A percentile compares a stretch with the other conserved stretches of the same genome.
Conservation (phyloP, 192 early-diverging fungal species). For the Rhizophagus prolifer region DNA sequence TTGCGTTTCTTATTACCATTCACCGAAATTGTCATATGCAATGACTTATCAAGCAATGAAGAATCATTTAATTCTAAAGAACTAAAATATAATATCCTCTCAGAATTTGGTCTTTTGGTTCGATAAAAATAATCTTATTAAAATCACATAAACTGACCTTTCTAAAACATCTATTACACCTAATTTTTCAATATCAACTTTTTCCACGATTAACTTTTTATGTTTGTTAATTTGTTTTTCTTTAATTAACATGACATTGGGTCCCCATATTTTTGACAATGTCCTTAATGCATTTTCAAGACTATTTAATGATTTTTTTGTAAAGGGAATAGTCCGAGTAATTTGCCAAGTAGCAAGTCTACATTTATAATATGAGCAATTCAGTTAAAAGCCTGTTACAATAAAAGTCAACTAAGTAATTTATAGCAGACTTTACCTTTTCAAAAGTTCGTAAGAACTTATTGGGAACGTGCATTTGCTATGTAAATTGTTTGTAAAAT, state of each 20-base stretch:
- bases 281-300: constrained; percentile 23
- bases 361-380: neutral
- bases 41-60: neutral
- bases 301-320: constrained; percentile 9
- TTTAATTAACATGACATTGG: constrained; percentile 25
- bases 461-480: neutral
- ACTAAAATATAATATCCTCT: neutral
- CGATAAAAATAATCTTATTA: neutral
- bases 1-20: constrained; percentile 24
- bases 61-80: constrained; percentile 6
- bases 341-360: constrained; percentile 14
- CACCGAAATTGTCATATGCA: neutral
- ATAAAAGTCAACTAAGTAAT: neutral
- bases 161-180: constrained; percentile 15
- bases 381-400: neutral
- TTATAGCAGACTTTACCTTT: neutral
- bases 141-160: constrained; percentile 4
- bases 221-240: neutral
- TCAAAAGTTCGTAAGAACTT: constrained; percentile 13
- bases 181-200: constrained; percentile 23
- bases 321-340: constrained; percentile 5
- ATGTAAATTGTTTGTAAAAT: constrained; percentile 17
- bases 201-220: constrained; percentile 21
- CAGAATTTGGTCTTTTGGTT: neutral
- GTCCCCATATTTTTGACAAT: constrained; percentile 29